Evolutionary conservation across 176 grass and related monocot genomes (phyloP).

Genomic region (Juncus inflexus): DNA sequence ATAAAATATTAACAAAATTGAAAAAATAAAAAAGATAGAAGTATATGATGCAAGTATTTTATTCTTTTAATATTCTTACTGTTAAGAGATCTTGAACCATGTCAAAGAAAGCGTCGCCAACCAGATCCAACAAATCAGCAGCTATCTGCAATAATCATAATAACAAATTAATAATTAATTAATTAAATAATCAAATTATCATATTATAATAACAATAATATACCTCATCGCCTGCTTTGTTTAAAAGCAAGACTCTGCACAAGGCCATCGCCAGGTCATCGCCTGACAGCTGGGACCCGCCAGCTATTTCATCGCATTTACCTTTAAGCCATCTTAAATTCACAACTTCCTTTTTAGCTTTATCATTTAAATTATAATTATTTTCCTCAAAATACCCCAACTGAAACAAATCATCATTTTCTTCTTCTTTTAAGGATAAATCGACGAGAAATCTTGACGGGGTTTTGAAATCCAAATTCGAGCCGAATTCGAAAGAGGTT

Average conservation of each 20-base stretch:
- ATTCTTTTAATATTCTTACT: slow-evolving; percentile 44
- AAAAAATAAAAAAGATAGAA: slow-evolving; percentile 19
- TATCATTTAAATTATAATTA: slow-evolving; percentile 36
- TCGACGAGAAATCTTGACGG: slow-evolving; percentile 81
- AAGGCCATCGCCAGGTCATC: slow-evolving; percentile 92
- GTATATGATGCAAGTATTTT: slow-evolving; percentile 8
- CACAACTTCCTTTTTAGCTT: slow-evolving; percentile 33
- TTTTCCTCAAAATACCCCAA: slow-evolving; percentile 33
- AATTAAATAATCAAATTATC: slow-evolving; percentile 12
- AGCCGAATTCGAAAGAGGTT: slow-evolving; percentile 67
- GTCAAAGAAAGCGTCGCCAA: slow-evolving; percentile 85
- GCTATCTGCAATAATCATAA: slow-evolving; percentile 50
- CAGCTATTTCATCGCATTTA: slow-evolving; percentile 64
- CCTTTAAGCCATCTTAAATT: slow-evolving; percentile 90
- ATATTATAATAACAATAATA: slow-evolving; percentile 12
- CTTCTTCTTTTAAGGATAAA: slow-evolving; percentile 39
- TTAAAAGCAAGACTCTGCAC: slow-evolving; percentile 77
- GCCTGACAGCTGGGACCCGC: slow-evolving; percentile 66
- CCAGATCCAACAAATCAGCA: slow-evolving; percentile 82
- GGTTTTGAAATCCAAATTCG: slow-evolving; percentile 67
- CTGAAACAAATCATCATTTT: slow-evolving; percentile 31
- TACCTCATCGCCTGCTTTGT: slow-evolving; percentile 89
- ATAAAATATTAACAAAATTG: slow-evolving; percentile 10
- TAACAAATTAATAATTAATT: slow-evolving; percentile 1
- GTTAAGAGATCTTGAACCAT: slow-evolving; percentile 74